Percentiles rank a stretch among this genome's conserved stretches.
Evolutionary conservation across 169 alveolate species (phyloP).

Genomic region (Eimeria falciformis): DNA sequence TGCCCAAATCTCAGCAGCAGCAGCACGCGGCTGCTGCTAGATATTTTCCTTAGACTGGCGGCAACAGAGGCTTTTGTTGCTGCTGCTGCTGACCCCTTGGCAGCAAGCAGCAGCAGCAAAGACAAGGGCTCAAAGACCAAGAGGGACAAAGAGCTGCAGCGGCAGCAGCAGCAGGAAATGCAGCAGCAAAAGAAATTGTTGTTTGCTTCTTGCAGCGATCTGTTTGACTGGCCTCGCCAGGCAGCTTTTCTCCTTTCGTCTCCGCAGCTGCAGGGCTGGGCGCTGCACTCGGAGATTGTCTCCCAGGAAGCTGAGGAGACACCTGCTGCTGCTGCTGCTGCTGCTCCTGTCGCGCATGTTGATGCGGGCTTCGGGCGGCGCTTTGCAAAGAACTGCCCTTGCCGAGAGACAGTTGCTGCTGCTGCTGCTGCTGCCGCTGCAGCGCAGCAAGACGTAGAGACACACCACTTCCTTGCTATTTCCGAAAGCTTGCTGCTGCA

Average conservation of each 20-base stretch:
- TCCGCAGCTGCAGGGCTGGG: conserved; percentile 22
- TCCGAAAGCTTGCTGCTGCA: conserved; percentile 49
- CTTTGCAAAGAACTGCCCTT: not conserved
- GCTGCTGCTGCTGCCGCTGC: not conserved
- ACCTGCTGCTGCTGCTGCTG: conserved; percentile 4
- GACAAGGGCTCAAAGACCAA: not conserved
- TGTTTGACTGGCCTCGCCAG: conserved; percentile 69
- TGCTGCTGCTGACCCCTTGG: not conserved
- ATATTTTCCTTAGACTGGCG: conserved; percentile 51
- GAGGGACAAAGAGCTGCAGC: not conserved
- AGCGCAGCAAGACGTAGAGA: not conserved
- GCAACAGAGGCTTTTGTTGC: conserved; percentile 48
- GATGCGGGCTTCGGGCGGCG: not conserved
- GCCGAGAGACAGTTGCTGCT: not conserved
- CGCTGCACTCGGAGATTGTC: conserved; percentile 51
- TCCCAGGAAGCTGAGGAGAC: not conserved
- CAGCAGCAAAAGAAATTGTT: conserved; percentile 47
- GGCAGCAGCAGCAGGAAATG: conserved; percentile 12
- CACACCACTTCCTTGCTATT: conserved; percentile 3
- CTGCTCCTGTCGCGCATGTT: not conserved
- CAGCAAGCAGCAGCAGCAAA: conserved; percentile 33
- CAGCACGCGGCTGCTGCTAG: conserved; percentile 66
- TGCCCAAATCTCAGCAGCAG: conserved; percentile 63
- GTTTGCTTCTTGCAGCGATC: conserved; percentile 68
- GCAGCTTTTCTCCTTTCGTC: conserved; percentile 59